A percentile compares a stretch with the other conserved stretches of the same genome.
These are phyloP conservation scores for Podila verticillata DNA, from an alignment of 192 early-diverging fungal species.

Conservation along the genomic window DNA sequence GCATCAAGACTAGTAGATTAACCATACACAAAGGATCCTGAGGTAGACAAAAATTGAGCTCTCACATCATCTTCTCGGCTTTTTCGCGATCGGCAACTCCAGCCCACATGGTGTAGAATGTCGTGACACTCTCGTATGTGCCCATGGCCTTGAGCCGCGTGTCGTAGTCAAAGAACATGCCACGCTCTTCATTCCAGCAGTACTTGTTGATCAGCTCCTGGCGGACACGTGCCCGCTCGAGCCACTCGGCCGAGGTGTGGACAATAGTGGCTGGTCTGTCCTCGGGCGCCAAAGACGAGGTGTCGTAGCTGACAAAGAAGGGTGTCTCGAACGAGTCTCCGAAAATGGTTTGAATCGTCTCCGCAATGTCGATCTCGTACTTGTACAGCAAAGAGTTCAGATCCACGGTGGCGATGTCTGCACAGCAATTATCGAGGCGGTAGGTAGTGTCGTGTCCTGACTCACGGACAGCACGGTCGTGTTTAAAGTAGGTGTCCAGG, in stretches of 20 bases:
- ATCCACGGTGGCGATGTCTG: slow-evolving; percentile 92
- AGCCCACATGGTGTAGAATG: slow-evolving; percentile 94
- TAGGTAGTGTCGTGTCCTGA: slow-evolving; percentile 98
- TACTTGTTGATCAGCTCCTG: slow-evolving; percentile 78
- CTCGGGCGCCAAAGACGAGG: neutral
- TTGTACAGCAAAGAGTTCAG: slow-evolving; percentile 94
- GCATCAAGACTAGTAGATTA: slow-evolving; percentile 1
- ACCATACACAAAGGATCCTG: neutral
- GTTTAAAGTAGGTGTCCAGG: slow-evolving; percentile 95
- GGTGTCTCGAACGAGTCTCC: slow-evolving; percentile 63
- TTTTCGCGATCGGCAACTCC: slow-evolving; percentile 78
- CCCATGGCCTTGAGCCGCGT: slow-evolving; percentile 69
- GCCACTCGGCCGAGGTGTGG: slow-evolving; percentile 68
- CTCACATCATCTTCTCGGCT: slow-evolving; percentile 78
- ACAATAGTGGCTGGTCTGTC: slow-evolving; percentile 46
- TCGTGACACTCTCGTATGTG: slow-evolving; percentile 89
- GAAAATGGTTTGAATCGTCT: slow-evolving; percentile 70
- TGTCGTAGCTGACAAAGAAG: slow-evolving; percentile 29
- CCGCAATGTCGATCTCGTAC: slow-evolving; percentile 93
- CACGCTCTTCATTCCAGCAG: slow-evolving; percentile 83
- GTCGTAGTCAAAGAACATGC: slow-evolving; percentile 94
- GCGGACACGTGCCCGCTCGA: slow-evolving; percentile 67
- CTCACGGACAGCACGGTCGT: slow-evolving; percentile 97
- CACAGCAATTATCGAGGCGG: slow-evolving; percentile 90
- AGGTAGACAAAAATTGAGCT: neutral